Base-by-base conservation (phyloP, 345 rosid species). In the Hibiscus tridactylites region DNA sequence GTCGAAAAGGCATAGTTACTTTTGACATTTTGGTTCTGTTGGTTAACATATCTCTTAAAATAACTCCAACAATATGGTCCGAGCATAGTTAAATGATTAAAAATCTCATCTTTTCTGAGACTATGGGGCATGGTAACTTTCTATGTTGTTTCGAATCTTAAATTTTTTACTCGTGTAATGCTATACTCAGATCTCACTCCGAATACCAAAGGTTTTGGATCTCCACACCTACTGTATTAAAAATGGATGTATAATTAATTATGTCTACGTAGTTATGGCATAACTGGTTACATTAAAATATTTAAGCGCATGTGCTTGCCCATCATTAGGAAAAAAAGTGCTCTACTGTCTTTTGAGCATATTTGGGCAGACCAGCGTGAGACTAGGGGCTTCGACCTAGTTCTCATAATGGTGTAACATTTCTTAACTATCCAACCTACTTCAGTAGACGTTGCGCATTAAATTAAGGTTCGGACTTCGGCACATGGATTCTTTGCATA, bases 31-130 rank as follows among this genome's bases (percentile, higher is more conserved):
- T 52, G 29, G 59, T 46, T 53, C 73, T 39, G 7, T 73, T 73
- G 21, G 33, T 63, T 74, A 35, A 66, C 39, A 74, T 66, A 16
- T 28, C 37, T 11, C 59, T 42, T 26, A 8, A 42, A 54, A 71
- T 37, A 9, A 12, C 26, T 44, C 54, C 15, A 59, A 71, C 39
- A 24, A 3, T 60, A 9, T 42, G 28, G 47, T 69, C 28, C 54
- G 46, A 59, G 10, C 54, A 28, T 71, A 19, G 67, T 61, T 67
- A 65, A 72, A 39, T 71, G 44, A 53, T 54, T 71, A 60, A 64
- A 71, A 63, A 71, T 61, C 68, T 28, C 50, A 39, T 31, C 10
- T 73, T 75, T 42, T 28, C 53, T 50, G 39, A 35, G 39, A 35
- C 7, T 35, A 35, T 6, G 39, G 39, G 39, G 39, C 4, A 35